These are phyloP conservation scores for Cymbidium sinense DNA, from an alignment of 106 monocot genomes.

Conservation along the genomic window DNA sequence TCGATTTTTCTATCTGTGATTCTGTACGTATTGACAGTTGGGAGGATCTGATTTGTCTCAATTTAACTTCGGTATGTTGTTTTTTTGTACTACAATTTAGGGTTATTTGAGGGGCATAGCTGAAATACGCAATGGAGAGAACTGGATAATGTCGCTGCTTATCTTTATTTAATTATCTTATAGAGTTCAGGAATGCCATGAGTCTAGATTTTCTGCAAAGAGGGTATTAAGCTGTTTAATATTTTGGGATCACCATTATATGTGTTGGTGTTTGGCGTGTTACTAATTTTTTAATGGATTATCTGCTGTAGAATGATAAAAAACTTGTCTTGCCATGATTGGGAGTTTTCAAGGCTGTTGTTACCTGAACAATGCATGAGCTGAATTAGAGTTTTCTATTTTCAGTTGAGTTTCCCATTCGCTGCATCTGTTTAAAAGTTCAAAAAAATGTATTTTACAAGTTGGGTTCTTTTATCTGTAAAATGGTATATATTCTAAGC, in stretches of 20 bases:
- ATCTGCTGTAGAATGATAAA: too few relatives aligned
- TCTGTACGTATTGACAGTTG: background rate
- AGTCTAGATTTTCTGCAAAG: background rate
- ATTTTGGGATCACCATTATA: background rate
- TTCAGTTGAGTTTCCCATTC: background rate
- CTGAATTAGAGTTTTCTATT: background rate
- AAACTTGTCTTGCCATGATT: too few relatives aligned
- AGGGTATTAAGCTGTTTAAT: background rate
- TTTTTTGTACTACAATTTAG: background rate
- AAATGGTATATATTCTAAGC: background rate
- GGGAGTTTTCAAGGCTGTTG: background rate
- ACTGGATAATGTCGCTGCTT: background rate
- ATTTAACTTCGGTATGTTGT: background rate
- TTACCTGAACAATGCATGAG: background rate
- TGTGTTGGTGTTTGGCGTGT: background rate
- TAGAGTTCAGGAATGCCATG: background rate
- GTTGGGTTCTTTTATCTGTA: background rate
- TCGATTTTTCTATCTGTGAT: background rate
- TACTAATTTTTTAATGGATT: too few relatives aligned
- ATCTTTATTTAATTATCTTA: background rate
- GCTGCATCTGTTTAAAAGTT: background rate
- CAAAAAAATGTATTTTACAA: background rate
- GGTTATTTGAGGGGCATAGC: background rate
- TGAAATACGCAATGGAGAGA: background rate
- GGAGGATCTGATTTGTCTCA: background rate